Evolutionary conservation across 768 basidiomycete species (phyloP).

Genomic region (Pulveroboletus frians): DNA sequence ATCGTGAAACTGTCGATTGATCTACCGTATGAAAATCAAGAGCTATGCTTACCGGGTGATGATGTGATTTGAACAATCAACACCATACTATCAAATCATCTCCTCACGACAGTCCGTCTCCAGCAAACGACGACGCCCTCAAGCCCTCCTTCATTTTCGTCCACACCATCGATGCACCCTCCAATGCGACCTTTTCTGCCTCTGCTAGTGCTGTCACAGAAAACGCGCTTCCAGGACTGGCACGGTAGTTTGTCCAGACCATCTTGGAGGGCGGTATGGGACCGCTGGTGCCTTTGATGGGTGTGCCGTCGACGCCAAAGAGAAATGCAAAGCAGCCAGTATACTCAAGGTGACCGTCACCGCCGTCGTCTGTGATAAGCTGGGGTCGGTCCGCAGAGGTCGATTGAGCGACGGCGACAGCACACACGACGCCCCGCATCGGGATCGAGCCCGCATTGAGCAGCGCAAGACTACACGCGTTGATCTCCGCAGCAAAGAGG

Average conservation of each 20-base stretch:
- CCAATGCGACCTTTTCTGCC: constrained; percentile 47
- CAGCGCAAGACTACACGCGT: constrained; percentile 64
- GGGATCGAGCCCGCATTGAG: constrained; percentile 66
- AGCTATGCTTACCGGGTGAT: not conserved
- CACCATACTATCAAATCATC: constrained; percentile 4
- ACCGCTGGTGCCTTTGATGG: not conserved
- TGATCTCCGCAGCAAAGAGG: constrained; percentile 61
- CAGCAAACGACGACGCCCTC: constrained; percentile 13
- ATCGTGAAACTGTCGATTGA: not conserved
- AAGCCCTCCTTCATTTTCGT: constrained; percentile 42
- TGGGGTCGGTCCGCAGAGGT: constrained; percentile 8
- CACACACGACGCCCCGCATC: constrained; percentile 71
- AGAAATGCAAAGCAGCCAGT: constrained; percentile 71
- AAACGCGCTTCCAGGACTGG: constrained; percentile 23
- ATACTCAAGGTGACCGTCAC: constrained; percentile 30
- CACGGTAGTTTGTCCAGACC: constrained; percentile 24
- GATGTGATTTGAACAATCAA: not conserved
- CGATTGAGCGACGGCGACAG: constrained; percentile 50
- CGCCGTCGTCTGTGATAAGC: constrained; percentile 43
- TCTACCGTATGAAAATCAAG: too few relatives aligned
- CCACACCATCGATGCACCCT: constrained; percentile 46
- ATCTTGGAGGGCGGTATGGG: constrained; percentile 24
- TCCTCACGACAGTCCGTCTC: constrained; percentile 35
- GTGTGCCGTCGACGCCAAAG: constrained; percentile 25
- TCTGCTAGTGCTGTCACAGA: constrained; percentile 37